Percentiles rank a stretch among this genome's conserved stretches.
These are phyloP conservation scores for Lathyrus tuberosus DNA, from an alignment of 306 rosid species.

Conservation along the genomic window DNA sequence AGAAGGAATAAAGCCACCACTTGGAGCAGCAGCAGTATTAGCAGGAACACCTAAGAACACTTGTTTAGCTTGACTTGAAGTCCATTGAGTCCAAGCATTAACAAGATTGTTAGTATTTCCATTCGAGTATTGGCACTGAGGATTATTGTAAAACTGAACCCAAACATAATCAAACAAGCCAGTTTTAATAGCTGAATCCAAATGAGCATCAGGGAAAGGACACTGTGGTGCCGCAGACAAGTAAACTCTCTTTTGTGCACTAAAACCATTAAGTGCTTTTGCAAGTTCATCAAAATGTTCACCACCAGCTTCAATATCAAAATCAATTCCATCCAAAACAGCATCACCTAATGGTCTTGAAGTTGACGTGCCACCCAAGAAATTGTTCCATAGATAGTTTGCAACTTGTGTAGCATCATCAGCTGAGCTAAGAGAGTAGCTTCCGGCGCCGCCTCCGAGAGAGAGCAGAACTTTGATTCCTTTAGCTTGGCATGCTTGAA, in stretches of 20 bases:
- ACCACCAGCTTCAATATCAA: constrained; percentile 55
- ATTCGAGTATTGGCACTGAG: constrained; percentile 49
- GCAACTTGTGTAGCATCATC: constrained; percentile 50
- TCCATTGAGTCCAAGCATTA: constrained; percentile 67
- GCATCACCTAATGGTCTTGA: constrained; percentile 63
- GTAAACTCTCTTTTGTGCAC: constrained; percentile 31
- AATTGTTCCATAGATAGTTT: constrained; percentile 58
- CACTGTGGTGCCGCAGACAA: constrained; percentile 74
- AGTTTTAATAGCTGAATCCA: constrained; percentile 52
- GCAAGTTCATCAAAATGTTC: constrained; percentile 59
- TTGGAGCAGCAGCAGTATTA: constrained; percentile 54
- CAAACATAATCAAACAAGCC: constrained; percentile 64
- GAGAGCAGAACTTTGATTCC: constrained; percentile 66
- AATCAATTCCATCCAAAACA: constrained; percentile 62
- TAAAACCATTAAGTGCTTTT: constrained; percentile 34
- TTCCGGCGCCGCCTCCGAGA: constrained; percentile 51
- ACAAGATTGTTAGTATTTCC: constrained; percentile 46
- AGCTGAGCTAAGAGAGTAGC: constrained; percentile 56
- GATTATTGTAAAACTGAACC: constrained; percentile 81
- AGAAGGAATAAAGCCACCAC: constrained; percentile 56
- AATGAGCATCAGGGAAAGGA: constrained; percentile 51
- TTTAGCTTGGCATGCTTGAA: constrained; percentile 48
- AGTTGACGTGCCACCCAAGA: constrained; percentile 51
- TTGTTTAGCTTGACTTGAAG: constrained; percentile 39
- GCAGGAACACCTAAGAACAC: constrained; percentile 77